Evolutionary conservation across 2,329 filamentous ascomycete genomes (phyloP).

Genomic region (Ceratocystis papillata): DNA sequence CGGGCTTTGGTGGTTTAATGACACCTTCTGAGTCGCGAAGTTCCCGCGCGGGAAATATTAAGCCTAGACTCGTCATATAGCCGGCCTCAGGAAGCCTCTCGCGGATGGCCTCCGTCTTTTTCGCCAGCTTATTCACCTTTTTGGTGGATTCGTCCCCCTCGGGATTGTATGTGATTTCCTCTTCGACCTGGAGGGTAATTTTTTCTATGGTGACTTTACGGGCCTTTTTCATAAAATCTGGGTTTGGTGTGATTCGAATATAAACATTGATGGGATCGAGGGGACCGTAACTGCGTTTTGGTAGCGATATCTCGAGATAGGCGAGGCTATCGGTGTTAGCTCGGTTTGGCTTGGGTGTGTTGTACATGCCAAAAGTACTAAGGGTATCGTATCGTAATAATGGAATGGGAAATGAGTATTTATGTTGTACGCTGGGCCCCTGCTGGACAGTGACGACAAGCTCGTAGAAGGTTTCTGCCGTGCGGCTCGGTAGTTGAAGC

Average conservation of each 20-base stretch:
- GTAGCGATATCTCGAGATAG: slow-evolving; percentile 80
- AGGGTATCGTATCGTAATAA: slow-evolving; percentile 90
- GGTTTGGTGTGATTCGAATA: slow-evolving; percentile 85
- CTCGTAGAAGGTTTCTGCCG: slow-evolving; percentile 95
- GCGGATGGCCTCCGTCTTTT: slow-evolving; percentile 69
- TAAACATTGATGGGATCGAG: slow-evolving; percentile 92
- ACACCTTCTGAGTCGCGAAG: slow-evolving; percentile 78
- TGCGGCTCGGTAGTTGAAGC: slow-evolving; percentile 77
- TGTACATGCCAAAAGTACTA: slow-evolving; percentile 99
- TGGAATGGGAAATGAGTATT: slow-evolving; percentile 82
- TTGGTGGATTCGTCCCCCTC: slow-evolving; percentile 91
- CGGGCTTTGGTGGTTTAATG: slow-evolving; percentile 69
- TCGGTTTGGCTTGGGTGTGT: slow-evolving; percentile 80
- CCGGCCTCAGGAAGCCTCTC: slow-evolving; percentile 81
- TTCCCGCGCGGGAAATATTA: slow-evolving; percentile 86
- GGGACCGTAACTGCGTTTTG: slow-evolving; percentile 92
- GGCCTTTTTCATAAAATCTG: slow-evolving; percentile 82
- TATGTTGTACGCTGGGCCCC: slow-evolving; percentile 73
- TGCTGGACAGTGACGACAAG: slow-evolving; percentile 93
- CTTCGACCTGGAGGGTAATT: slow-evolving; percentile 86
- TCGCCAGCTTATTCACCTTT: slow-evolving; percentile 77
- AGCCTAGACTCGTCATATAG: slow-evolving; percentile 82
- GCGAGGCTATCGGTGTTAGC: slow-evolving; percentile 82
- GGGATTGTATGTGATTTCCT: slow-evolving; percentile 97
- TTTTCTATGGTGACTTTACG: slow-evolving; percentile 87